phyloP scores from a whole-genome alignment of 768 basidiomycete genomes.

The Megacollybia marginata region DNA sequence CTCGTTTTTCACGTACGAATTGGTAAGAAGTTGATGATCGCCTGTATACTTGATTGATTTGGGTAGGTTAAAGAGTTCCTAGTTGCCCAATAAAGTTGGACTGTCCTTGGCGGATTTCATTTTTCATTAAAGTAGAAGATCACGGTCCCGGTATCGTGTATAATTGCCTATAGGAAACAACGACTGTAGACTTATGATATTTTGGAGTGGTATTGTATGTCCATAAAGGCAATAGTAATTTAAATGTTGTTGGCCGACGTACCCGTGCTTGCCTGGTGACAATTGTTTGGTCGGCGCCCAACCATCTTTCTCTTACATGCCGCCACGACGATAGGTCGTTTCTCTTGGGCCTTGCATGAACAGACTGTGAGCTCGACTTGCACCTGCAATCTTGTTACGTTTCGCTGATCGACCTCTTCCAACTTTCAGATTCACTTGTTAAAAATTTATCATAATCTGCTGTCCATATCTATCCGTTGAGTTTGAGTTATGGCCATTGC shows the following conservation, averaged over 20 bases:
- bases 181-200: too few relatives aligned
- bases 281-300: too few relatives aligned
- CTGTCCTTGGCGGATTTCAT: background rate
- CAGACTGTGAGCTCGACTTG: slow-evolving; percentile 7
- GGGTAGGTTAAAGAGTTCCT: slow-evolving; percentile 31
- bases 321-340: background rate
- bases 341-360: background rate
- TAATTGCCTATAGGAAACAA: too few relatives aligned
- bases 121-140: too few relatives aligned
- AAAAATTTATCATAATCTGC: too few relatives aligned
- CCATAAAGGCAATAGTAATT: too few relatives aligned
- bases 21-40: slow-evolving; percentile 26
- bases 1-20: slow-evolving; percentile 78
- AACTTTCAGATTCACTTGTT: slow-evolving; percentile 2
- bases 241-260: too few relatives aligned
- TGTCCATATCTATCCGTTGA: too few relatives aligned
- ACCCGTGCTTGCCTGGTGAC: too few relatives aligned
- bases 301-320: background rate
- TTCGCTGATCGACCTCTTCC: slow-evolving; percentile 20
- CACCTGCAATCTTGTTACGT: slow-evolving; percentile 1
- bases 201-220: too few relatives aligned
- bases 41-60: slow-evolving; percentile 2
- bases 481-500: too few relatives aligned
- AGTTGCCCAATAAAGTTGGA: slow-evolving; percentile 11
- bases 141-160: too few relatives aligned